Evolutionary conservation across 768 basidiomycete genomes (phyloP).

Genomic region (Hydnum rufescens): DNA sequence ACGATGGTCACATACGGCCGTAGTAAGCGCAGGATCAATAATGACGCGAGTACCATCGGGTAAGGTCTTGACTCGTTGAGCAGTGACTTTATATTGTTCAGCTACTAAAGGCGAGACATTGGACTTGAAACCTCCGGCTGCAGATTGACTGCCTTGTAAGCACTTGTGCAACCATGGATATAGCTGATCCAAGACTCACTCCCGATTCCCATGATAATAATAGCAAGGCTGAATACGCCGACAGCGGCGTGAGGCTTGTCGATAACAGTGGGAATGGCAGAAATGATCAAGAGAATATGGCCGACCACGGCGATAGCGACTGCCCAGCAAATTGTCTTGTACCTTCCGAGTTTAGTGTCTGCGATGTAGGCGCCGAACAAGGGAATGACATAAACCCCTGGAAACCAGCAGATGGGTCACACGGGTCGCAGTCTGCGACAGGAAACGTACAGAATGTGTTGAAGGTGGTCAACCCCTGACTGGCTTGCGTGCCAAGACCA

Average conservation of each 20-base stretch:
- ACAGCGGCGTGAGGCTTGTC: constrained; percentile 12
- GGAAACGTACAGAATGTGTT: constrained; percentile 15
- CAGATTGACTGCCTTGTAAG: too few relatives aligned
- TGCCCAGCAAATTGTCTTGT: constrained; percentile 17
- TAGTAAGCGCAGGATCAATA: constrained; percentile 17
- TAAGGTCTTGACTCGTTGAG: constrained; percentile 5
- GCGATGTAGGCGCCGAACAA: constrained; percentile 10
- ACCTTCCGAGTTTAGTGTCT: constrained; percentile 15
- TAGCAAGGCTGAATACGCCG: constrained; percentile 15
- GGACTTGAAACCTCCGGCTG: constrained; percentile 13
- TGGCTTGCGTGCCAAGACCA: constrained; percentile 9
- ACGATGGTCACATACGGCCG: constrained; percentile 13
- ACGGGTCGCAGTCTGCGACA: not conserved
- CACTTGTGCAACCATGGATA: too few relatives aligned
- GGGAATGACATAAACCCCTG: constrained; percentile 2
- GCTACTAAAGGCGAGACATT: constrained; percentile 19
- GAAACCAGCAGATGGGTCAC: not conserved
- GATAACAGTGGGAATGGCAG: constrained; percentile 14
- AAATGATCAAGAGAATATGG: constrained; percentile 12
- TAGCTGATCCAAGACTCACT: not conserved
- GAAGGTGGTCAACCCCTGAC: constrained; percentile 12
- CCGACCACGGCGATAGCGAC: constrained; percentile 14
- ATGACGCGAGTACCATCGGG: constrained; percentile 15
- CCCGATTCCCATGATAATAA: constrained; percentile 16
- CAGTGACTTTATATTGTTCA: constrained; percentile 14